Conservation (phyloP, 1,139 yeast species). For the Petasospora rhodanensis region DNA sequence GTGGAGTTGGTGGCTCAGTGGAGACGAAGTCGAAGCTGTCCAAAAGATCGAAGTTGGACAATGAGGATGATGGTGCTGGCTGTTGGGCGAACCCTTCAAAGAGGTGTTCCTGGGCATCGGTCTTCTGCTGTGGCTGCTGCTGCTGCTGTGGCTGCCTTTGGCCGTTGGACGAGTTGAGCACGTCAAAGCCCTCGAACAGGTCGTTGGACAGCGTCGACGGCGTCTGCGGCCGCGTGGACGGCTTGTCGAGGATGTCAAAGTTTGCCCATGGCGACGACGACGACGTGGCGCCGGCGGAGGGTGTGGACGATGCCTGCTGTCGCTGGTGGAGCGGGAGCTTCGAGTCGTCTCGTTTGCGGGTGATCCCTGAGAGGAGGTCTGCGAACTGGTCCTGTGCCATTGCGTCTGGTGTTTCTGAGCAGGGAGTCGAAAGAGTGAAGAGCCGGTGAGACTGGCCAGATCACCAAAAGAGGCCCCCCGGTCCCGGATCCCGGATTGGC, state of each 20-base stretch:
- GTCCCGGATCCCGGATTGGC: too few species aligned
- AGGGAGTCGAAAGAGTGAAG: not conserved
- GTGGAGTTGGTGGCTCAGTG: too few species aligned
- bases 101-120: conserved; percentile 8
- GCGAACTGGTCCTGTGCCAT: conserved; percentile 41
- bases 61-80: conserved; percentile 1
- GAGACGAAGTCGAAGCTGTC: conserved; percentile 18
- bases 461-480: too few species aligned
- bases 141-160: not conserved
- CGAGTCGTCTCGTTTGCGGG: conserved; percentile 24
- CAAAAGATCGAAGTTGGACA: conserved; percentile 23
- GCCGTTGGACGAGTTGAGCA: conserved; percentile 5
- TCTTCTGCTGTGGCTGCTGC: conserved; percentile 3
- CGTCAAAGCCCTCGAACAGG: conserved; percentile 23
- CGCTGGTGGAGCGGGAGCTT: conserved; percentile 30
- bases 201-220: conserved; percentile 4
- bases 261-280: conserved; percentile 19
- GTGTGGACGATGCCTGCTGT: conserved; percentile 15
- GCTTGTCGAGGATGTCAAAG: conserved; percentile 20
- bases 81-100: conserved; percentile 21
- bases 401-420: not conserved
- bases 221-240: conserved; percentile 3
- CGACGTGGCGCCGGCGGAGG: conserved; percentile 2
- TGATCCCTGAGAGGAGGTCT: conserved; percentile 33
- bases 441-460: too few species aligned